Conservation (phyloP, 257 asterid genomes). For the Buddleja alternifolia region DNA sequence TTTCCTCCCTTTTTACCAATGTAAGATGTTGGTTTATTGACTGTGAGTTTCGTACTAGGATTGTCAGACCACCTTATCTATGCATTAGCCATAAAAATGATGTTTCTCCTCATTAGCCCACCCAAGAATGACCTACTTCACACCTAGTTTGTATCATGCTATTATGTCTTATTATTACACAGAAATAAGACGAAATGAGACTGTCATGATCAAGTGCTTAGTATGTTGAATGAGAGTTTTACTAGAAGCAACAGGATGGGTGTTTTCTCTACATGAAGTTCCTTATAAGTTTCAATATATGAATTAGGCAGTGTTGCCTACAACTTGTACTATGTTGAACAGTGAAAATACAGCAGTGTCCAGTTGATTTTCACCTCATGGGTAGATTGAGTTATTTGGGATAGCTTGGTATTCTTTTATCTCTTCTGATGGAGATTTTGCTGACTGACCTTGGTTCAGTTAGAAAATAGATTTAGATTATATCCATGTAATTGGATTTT, state of each 20-base stretch:
- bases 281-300: not conserved
- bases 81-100: not conserved
- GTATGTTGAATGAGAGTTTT: not conserved
- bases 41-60: not conserved
- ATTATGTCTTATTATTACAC: too few species aligned
- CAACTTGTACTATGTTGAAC: not conserved
- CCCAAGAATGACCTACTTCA: too few species aligned
- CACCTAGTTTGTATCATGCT: too few species aligned
- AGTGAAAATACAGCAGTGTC: too few species aligned
- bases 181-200: not conserved
- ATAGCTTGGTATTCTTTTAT: too few species aligned
- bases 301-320: not conserved
- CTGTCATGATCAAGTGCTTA: not conserved
- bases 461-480: too few species aligned
- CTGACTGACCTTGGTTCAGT: too few species aligned
- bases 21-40: slow-evolving; percentile 8
- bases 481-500: too few species aligned
- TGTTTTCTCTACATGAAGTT: not conserved
- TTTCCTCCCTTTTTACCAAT: slow-evolving; percentile 6
- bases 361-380: too few species aligned
- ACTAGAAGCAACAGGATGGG: not conserved
- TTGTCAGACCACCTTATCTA: not conserved
- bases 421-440: too few species aligned
- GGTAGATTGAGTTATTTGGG: too few species aligned
- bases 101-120: too few species aligned